phyloP scores from a whole-genome alignment of 345 rosid genomes.

The Microthlaspi erraticum region DNA sequence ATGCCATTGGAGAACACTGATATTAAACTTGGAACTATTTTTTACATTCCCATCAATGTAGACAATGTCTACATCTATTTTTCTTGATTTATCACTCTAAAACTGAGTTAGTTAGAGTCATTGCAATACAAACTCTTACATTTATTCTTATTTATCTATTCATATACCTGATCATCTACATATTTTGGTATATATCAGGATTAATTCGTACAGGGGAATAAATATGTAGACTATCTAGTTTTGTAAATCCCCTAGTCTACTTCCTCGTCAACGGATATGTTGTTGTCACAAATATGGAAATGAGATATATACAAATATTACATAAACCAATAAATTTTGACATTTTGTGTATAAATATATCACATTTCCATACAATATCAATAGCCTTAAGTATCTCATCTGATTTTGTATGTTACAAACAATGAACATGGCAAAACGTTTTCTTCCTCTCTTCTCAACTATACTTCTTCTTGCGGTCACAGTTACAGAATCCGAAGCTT shows the following conservation, averaged over 20 bases:
- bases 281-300: constrained; percentile 12
- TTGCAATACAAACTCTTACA: no score
- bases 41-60: no score
- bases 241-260: background rate
- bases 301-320: background rate
- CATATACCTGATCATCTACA: constrained; percentile 6
- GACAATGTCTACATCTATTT: no score
- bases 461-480: constrained; percentile 29
- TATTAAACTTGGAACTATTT: no score
- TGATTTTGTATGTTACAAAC: constrained; percentile 1
- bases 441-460: constrained; percentile 12
- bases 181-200: background rate
- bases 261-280: constrained; percentile 21
- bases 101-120: no score
- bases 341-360: constrained; percentile 10
- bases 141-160: background rate
- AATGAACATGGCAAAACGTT: constrained; percentile 26
- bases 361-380: background rate
- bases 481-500: constrained; percentile 32
- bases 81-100: no score
- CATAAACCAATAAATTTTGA: background rate
- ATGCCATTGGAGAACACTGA: no score
- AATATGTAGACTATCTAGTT: background rate
- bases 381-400: background rate
- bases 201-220: background rate